Evolutionary conservation across 305 asterid genomes (phyloP).

Genomic region (Rubia balearica): DNA sequence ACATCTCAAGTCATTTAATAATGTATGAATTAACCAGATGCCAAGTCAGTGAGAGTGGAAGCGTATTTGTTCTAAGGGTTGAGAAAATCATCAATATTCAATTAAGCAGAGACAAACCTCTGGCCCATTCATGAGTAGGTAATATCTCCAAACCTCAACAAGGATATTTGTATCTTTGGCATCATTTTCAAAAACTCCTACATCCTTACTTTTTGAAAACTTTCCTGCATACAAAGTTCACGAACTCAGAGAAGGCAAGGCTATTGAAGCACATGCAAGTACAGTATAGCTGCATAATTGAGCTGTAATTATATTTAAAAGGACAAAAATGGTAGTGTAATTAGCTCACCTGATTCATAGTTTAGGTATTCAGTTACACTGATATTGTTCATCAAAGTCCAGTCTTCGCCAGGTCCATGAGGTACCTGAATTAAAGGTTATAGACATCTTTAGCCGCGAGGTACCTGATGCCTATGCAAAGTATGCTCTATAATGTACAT

Average conservation of each 20-base stretch:
- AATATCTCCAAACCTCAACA: constrained; percentile 96
- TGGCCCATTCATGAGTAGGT: constrained; percentile 85
- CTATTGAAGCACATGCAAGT: background rate
- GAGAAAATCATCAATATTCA: constrained; percentile 3
- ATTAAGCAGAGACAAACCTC: constrained; percentile 47
- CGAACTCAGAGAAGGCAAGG: background rate
- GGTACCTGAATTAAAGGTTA: constrained; percentile 17
- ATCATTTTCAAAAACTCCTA: constrained; percentile 95
- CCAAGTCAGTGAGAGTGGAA: background rate
- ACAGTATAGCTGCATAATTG: background rate
- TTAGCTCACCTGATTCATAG: constrained; percentile 78
- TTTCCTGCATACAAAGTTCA: constrained; percentile 43
- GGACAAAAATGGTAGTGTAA: background rate
- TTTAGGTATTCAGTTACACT: constrained; percentile 94
- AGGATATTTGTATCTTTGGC: constrained; percentile 78
- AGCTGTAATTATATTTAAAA: constrained; percentile 4
- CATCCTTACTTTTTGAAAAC: constrained; percentile 87
- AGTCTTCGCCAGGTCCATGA: constrained; percentile 82
- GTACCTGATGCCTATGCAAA: too few relatives aligned
- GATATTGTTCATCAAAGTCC: constrained; percentile 97
- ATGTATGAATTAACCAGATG: background rate
- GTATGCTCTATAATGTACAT: too few relatives aligned
- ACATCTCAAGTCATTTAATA: constrained; percentile 6
- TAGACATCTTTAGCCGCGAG: too few relatives aligned
- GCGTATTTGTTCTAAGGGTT: background rate